Conservation (phyloP, 2,329 filamentous ascomycete genomes). For the Sporothrix curviconia region DNA sequence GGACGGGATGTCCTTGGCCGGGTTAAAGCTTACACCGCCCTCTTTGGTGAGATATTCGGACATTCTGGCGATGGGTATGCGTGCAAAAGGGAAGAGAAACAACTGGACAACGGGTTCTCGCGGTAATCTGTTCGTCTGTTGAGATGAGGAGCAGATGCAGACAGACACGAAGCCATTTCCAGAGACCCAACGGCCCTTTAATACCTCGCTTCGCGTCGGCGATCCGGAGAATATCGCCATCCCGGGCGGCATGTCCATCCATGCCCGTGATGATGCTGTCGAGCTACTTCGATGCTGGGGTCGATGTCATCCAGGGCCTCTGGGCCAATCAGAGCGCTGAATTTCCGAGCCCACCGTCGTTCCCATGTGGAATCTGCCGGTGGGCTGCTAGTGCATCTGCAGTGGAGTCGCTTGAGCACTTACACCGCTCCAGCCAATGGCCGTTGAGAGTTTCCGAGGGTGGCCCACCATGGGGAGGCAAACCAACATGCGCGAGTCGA, state of each 20-base stretch:
- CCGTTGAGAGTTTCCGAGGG: conserved; percentile 1
- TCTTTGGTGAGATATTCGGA: not conserved
- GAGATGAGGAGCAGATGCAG: not conserved
- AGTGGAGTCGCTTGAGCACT: not conserved
- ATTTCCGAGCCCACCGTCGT: conserved; percentile 3
- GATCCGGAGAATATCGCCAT: not conserved
- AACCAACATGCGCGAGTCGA: too few species aligned
- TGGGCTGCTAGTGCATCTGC: not conserved
- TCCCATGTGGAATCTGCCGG: not conserved
- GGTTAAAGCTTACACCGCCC: conserved; percentile 23
- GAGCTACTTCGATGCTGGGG: not conserved
- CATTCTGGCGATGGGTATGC: not conserved
- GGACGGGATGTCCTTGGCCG: conserved; percentile 31
- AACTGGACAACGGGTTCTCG: not conserved
- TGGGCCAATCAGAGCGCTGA: not conserved
- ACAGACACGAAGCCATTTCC: not conserved
- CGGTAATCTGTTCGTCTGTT: not conserved
- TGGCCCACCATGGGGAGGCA: not conserved
- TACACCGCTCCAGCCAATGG: not conserved
- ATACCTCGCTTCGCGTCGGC: not conserved
- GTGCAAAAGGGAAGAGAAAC: not conserved
- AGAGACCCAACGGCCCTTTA: not conserved
- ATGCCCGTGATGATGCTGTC: not conserved
- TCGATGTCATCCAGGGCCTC: not conserved
- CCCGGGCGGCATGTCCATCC: not conserved